Base-by-base conservation (phyloP, 768 basidiomycete species). In the Thelephora ganbajun region DNA sequence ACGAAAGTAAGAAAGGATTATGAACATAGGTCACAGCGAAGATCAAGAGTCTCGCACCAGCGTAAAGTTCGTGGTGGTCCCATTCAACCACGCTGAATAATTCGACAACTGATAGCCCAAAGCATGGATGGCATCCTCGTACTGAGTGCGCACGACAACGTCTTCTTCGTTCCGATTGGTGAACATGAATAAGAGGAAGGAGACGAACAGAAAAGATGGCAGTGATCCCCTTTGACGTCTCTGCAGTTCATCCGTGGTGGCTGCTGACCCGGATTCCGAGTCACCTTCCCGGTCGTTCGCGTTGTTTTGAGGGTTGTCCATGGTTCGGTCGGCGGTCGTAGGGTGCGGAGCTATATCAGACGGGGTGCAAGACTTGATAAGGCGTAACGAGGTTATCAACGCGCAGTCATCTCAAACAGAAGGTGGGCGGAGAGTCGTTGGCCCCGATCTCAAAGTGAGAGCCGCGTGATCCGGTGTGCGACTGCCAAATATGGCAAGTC, bases 101-200 rank as follows among this genome's bases (percentile, higher is more conserved):
- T 88, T 85, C n/a, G 72, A 72, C 11, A 79, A 61, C 51, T 84
- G 77, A 56, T 74, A 67, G 30, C 69, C 69, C 50, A 87, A 60
- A 6, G 69, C 69, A 26, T 69, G 64, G 4, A 89, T 57, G n/a
- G 76, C 66, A 51, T 85, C 75, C 57, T 82, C 70, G 59, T 82
- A 83, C 48, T 78, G 77, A 54, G 73, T 76, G 49, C 77, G 68
- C 13, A 74, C 71, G 4, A 78, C 63, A 50, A 74, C 75, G 57
- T 83, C 81, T 55, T 85, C 83, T 6, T 74, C 72, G 50, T 72
- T 79, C 50, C 81, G 79, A 54, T 79, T 86, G 43, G 80, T 83
- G 61, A 89, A 74, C 75, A 89, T 71, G 63, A 83, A 87, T 22
- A 89, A 67, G 58, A 87, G 69, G 49, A 89, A 74, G 54, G 70